Evolutionary conservation across 495 filamentous ascomycete genomes (phyloP), one percentile per base, ranked within the genome.

Genomic region (Lepidopterella palustris): DNA sequence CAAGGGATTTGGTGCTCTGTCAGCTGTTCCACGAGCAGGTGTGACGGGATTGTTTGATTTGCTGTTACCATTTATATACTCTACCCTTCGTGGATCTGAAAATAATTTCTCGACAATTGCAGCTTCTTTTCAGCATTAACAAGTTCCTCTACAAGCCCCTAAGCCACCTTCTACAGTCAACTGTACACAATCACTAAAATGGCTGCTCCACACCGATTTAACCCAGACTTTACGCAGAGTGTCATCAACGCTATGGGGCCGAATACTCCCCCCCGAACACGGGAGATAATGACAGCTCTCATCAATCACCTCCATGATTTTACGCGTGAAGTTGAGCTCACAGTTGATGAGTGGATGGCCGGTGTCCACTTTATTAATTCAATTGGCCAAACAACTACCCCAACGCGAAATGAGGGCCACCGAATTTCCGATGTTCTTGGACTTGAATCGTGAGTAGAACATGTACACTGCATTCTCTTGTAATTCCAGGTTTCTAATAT

Each of bases 261-360:
- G 67, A 86, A 87, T 54, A 84, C 83, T 25, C 81, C 81, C 57
- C 80, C 82, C 55, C 84, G 88, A 51, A 79, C 84, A 71, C 83
- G 84, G 48, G 74, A 82, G 52, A 74, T 92, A 63, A 72, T 91
- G 63, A 73, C 79, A 50, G 74, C 83, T 28, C 72, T 91, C 61
- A 86, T 91, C 73, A 78, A 77, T 42, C 87, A 90, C 76, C 78
- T 92, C 55, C 88, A 92, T 77, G 87, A 90, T 73, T 92, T 92
- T 66, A 81, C 87, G 48, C 85, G 88, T 58, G 88, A 92, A 74
- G 83, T 88, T 63, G 86, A 91, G 72, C 81, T 92, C 53, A 88
- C 85, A 27, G 77, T 83, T 15, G 86, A 87, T 63, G 88, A 92
- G 76, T 92, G 86, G 87, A 83, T 90, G 82, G 71, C 80, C 20